phyloP scores from a whole-genome alignment of 305 asterid species.

The Solanum hybrid region DNA sequence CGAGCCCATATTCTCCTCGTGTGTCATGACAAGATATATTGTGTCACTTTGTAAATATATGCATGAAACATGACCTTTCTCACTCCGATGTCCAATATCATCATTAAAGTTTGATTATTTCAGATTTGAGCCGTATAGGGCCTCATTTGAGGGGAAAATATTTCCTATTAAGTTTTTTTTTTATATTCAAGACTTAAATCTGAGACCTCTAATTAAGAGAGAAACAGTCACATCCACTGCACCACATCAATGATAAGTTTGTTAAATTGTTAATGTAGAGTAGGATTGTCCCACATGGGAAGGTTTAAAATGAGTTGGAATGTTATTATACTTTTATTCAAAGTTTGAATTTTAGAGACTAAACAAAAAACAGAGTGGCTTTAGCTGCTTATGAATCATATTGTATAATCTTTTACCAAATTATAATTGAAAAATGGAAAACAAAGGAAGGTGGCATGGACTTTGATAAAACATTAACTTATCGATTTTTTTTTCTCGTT shows the following conservation, averaged over 20 bases:
- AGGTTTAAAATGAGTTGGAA: neutral
- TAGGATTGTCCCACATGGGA: neutral
- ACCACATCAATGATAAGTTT: accelerated
- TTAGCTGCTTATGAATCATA: neutral
- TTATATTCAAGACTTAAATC: too few relatives aligned
- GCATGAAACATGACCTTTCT: neutral
- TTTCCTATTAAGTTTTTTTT: too few relatives aligned
- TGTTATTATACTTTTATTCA: neutral
- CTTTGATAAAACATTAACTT: neutral
- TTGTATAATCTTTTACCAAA: neutral
- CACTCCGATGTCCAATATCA: accelerated
- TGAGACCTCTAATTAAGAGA: accelerated
- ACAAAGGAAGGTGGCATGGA: neutral
- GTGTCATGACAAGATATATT: neutral
- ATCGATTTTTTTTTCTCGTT: neutral
- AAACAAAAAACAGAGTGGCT: neutral
- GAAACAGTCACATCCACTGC: accelerated
- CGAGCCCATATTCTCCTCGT: neutral
- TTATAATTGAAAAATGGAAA: neutral
- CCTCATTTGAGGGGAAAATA: neutral
- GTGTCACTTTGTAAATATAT: neutral
- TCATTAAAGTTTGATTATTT: too few relatives aligned
- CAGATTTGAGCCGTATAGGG: accelerated
- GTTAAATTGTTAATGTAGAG: neutral
- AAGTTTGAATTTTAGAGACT: neutral